phyloP scores from a whole-genome alignment of 352 stramenopile genomes.

The Thalassiosira hispida region DNA sequence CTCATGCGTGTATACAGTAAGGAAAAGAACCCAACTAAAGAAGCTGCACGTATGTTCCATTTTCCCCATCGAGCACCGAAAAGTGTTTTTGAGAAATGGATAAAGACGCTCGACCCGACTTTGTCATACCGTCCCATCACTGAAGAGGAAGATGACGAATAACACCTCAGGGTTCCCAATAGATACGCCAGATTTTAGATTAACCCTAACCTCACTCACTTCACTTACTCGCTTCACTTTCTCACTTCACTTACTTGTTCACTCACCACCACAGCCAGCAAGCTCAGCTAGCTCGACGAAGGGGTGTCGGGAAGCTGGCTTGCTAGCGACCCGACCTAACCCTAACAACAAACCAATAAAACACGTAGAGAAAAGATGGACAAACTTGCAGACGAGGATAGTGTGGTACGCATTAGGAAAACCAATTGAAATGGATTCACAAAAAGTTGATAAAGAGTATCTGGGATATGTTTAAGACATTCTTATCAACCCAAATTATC shows the following conservation, averaged over 20 bases:
- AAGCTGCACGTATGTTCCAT: constrained; percentile 25
- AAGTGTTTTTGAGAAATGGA: constrained; percentile 59
- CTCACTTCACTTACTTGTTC: too few species aligned
- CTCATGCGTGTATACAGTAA: constrained; percentile 64
- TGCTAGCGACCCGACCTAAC: too few species aligned
- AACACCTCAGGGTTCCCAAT: background rate
- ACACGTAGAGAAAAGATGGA: constrained; percentile 15
- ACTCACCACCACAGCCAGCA: too few species aligned
- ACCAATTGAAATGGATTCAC: constrained; percentile 8
- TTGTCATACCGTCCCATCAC: constrained; percentile 36
- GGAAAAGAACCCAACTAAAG: constrained; percentile 7
- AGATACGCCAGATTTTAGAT: background rate
- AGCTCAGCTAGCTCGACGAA: too few species aligned
- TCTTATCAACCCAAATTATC: too few species aligned
- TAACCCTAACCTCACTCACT: background rate
- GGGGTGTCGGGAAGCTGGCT: too few species aligned
- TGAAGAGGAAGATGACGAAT: constrained; percentile 34
- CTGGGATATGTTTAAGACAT: too few species aligned
- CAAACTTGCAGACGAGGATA: constrained; percentile 15
- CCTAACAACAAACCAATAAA: too few species aligned
- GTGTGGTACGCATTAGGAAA: constrained; percentile 6
- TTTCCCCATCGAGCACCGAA: constrained; percentile 46
- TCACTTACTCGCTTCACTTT: too few species aligned
- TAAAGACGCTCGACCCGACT: constrained; percentile 48
- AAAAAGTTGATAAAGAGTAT: constrained; percentile 2